Conservation (phyloP, 1,284 basidiomycete genomes). For the Kwoniella shivajii region DNA sequence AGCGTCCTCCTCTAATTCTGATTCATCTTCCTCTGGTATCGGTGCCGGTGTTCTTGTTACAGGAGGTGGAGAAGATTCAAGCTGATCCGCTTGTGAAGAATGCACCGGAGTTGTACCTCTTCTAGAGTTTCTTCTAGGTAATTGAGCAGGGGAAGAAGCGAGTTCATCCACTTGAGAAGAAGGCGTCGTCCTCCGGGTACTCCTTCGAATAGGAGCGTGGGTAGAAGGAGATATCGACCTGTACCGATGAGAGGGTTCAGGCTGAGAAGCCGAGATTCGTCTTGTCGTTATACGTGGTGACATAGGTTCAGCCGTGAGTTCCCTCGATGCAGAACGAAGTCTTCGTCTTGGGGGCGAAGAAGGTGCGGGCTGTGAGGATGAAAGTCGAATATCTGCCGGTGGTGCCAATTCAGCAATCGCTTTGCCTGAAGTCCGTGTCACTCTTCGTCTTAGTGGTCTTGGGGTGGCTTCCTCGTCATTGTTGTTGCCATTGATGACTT, state of each 20-base stretch:
- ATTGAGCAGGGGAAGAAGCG: background rate
- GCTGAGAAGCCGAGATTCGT: conserved; percentile 6
- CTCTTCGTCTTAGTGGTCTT: conserved; percentile 2
- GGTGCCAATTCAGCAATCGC: background rate
- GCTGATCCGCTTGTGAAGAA: conserved; percentile 18
- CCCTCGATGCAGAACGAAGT: conserved; percentile 20
- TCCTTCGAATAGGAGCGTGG: conserved; percentile 4
- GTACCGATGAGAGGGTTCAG: background rate
- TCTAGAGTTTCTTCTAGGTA: conserved; percentile 4
- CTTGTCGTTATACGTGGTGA: conserved; percentile 8
- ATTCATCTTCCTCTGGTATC: conserved; percentile 13
- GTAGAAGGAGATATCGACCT: conserved; percentile 4
- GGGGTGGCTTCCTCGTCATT: background rate
- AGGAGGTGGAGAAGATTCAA: conserved; percentile 17
- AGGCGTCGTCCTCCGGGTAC: conserved; percentile 2
- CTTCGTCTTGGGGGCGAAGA: conserved; percentile 10
- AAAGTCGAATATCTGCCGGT: conserved; percentile 1
- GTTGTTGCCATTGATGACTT: conserved; percentile 1
- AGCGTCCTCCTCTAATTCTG: background rate
- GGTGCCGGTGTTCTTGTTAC: background rate
- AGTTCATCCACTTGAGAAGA: conserved; percentile 10
- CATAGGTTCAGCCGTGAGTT: conserved; percentile 2
- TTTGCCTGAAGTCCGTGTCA: conserved; percentile 3
- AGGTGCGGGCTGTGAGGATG: conserved; percentile 2
- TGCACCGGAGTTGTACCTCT: conserved; percentile 1